Conservation (phyloP, 1,284 basidiomycete genomes). For the Trichosporon sp. region DNA sequence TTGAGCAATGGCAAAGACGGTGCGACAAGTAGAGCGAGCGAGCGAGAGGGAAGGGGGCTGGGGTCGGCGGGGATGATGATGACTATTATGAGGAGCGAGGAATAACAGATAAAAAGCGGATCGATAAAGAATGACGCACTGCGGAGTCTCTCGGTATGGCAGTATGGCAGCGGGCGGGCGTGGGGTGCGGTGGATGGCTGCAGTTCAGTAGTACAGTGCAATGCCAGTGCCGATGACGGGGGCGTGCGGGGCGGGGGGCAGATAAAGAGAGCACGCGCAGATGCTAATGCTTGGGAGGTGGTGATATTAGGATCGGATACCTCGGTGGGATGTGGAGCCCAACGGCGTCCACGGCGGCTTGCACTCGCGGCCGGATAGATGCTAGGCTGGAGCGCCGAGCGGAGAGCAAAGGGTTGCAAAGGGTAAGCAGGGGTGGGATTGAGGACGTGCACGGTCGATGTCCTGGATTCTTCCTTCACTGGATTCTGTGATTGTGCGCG, state of each 20-base stretch:
- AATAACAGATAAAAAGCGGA: neutral
- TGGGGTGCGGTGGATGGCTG: neutral
- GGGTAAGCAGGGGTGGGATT: neutral
- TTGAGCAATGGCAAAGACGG: neutral
- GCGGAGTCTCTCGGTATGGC: too few relatives aligned
- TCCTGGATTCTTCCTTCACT: neutral
- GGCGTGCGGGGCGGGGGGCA: neutral
- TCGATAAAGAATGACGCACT: neutral
- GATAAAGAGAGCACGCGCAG: too few relatives aligned
- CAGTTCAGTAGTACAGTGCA: too few relatives aligned
- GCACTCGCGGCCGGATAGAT: too few relatives aligned
- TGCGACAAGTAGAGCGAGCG: neutral
- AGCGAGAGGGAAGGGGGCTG: neutral
- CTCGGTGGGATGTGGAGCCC: neutral
- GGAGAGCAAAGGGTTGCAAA: too few relatives aligned
- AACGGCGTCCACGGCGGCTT: neutral
- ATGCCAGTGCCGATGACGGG: too few relatives aligned
- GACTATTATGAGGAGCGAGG: neutral
- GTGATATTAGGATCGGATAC: neutral
- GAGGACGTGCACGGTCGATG: neutral
- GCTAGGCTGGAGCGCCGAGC: too few relatives aligned
- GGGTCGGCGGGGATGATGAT: neutral
- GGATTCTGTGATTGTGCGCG: neutral
- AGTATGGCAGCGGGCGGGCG: too few relatives aligned
- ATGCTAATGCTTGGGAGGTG: too few relatives aligned